Evolutionary conservation across 1,139 yeast species (phyloP), one percentile per base, ranked within the genome.

Genomic region (Nakaseomyces glabratus): DNA sequence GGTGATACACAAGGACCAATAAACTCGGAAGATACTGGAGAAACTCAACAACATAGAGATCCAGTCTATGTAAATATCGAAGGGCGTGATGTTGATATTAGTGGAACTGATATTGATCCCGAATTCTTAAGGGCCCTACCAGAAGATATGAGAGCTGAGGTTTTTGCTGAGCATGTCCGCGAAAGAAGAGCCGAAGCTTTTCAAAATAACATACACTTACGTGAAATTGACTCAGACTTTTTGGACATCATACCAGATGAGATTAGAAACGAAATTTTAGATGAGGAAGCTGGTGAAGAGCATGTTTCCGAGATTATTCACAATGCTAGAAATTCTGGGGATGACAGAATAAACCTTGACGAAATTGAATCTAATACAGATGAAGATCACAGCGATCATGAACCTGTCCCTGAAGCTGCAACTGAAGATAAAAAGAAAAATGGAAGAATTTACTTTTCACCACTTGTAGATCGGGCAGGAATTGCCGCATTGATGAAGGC

Each of bases 61-160:
- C 93, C 94, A 0, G 66, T 82, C 0, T 70, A 70, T 63, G 88
- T 88, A 6, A 66, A 67, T 12, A 80, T 88, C 46, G 90, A 88
- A 15, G 93, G 82, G 24, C 62, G 79, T 22, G 78, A 77, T 38
- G 88, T 88, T 21, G 93, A 88, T 54, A 82, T 88, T 29, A 73
- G 93, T 36, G 93, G 88, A 0, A 78, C 95, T 3, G 96, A 85
- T 38, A 85, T 88, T 40, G 96, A 88, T 58, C 94, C 94, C 0
- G 93, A 82, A 47, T 88, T 86, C 53, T 68, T 88, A 44, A 82
- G 80, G 47, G 96, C 95, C 0, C 66, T 88, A 24, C 97, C 97
- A 0, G 95, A 82, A 33, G 93, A 84, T 36, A 82, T 88, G 82
- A 67, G 95, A 35, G 94, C 86, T 45, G 96, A 88, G 51, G 97